Evolutionary conservation across 2,329 filamentous ascomycete species (phyloP).

Genomic region (Trichophyton simii): DNA sequence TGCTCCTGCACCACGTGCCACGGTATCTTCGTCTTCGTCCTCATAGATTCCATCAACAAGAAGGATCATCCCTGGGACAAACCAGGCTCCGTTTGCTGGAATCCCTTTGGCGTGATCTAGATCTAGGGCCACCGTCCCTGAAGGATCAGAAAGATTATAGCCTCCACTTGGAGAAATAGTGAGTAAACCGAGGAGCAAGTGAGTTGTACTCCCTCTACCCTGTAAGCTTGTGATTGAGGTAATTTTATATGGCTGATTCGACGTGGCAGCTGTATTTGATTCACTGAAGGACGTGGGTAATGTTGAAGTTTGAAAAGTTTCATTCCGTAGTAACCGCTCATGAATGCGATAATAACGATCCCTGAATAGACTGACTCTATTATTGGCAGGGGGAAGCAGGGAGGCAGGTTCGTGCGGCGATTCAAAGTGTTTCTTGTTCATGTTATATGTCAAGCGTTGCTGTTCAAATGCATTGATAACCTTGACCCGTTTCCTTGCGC

Average conservation of each 20-base stretch:
- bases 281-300: slow-evolving; percentile 50
- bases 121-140: slow-evolving; percentile 76
- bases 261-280: slow-evolving; percentile 38
- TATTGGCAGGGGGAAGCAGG: slow-evolving; percentile 60
- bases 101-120: slow-evolving; percentile 68
- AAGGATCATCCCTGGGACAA: slow-evolving; percentile 90
- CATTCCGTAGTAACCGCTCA: slow-evolving; percentile 81
- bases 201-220: slow-evolving; percentile 69
- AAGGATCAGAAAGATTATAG: slow-evolving; percentile 72
- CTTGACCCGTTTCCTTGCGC: slow-evolving; percentile 72
- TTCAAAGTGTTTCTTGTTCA: slow-evolving; percentile 78
- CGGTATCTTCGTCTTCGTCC: slow-evolving; percentile 61
- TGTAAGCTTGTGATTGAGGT: slow-evolving; percentile 68
- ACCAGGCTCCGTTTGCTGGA: slow-evolving; percentile 79
- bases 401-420: slow-evolving; percentile 54
- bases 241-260: slow-evolving; percentile 59
- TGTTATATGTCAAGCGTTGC: slow-evolving; percentile 43
- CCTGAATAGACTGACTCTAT: slow-evolving; percentile 76
- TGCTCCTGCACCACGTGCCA: slow-evolving; percentile 62
- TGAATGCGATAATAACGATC: slow-evolving; percentile 88
- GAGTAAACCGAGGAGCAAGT: slow-evolving; percentile 77
- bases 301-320: slow-evolving; percentile 75
- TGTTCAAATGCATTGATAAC: slow-evolving; percentile 76
- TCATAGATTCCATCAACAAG: slow-evolving; percentile 93
- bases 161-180: slow-evolving; percentile 68